Conservation (phyloP, 306 rosid genomes). For the Boehmeria nivea region DNA sequence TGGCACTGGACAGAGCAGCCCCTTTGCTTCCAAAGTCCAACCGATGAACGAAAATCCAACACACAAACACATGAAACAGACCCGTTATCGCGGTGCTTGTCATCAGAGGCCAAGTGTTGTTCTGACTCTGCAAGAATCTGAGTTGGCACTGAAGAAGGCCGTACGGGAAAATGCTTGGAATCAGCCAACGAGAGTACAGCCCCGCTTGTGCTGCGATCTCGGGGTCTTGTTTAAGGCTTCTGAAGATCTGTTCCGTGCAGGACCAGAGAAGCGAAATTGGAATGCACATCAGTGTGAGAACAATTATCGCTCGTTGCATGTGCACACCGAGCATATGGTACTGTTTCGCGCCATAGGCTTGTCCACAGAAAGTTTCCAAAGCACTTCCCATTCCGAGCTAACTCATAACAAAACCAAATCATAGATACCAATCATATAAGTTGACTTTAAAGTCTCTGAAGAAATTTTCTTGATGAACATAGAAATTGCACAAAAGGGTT, state of each 20-base stretch:
- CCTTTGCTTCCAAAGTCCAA: slow-evolving; percentile 4
- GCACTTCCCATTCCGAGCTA: slow-evolving; percentile 17
- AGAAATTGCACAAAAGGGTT: no score
- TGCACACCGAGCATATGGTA: slow-evolving; percentile 12
- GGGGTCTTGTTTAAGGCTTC: slow-evolving; percentile 5
- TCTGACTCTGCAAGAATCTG: slow-evolving; percentile 14
- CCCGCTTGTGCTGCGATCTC: background rate
- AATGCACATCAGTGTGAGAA: background rate
- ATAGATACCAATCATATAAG: no score
- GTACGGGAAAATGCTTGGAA: slow-evolving; percentile 14
- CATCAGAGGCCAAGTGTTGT: slow-evolving; percentile 7
- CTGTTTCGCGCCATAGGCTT: slow-evolving; percentile 12
- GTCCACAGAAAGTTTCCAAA: slow-evolving; percentile 13
- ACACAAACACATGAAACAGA: background rate
- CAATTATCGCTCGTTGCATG: slow-evolving; percentile 15
- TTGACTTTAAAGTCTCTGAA: no score
- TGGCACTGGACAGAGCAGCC: slow-evolving; percentile 7
- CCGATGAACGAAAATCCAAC: background rate
- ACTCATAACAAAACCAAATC: background rate
- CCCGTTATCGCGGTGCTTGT: background rate
- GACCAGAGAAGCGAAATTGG: slow-evolving; percentile 11
- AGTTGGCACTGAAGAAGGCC: slow-evolving; percentile 16
- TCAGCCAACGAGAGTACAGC: slow-evolving; percentile 4
- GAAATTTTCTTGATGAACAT: no score
- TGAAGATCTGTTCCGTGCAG: slow-evolving; percentile 6